Conservation (phyloP, 768 basidiomycete genomes). For the Coprinopsis cinerea region DNA sequence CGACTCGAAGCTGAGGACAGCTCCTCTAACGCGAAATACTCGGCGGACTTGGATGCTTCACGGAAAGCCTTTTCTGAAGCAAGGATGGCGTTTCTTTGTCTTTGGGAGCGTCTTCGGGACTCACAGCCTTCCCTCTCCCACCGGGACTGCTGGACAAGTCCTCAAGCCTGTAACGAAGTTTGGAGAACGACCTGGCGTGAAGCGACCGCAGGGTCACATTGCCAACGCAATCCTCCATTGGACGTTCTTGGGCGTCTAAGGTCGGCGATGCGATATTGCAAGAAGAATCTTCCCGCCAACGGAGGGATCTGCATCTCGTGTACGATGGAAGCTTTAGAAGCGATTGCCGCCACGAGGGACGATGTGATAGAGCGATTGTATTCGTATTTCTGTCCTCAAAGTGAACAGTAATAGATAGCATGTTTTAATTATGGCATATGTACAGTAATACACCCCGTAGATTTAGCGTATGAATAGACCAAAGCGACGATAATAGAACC, state of each 20-base stretch:
- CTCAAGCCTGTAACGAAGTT: slow-evolving; percentile 18
- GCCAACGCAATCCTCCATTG: slow-evolving; percentile 19
- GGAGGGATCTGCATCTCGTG: slow-evolving; percentile 34
- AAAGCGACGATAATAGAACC: too few relatives aligned
- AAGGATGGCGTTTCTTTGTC: not conserved
- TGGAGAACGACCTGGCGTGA: slow-evolving; percentile 34
- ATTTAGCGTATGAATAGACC: too few relatives aligned
- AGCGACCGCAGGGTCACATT: not conserved
- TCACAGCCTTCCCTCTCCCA: not conserved
- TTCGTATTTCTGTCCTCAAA: slow-evolving; percentile 26
- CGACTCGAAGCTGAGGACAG: slow-evolving; percentile 25
- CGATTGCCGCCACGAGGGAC: slow-evolving; percentile 33
- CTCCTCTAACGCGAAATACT: slow-evolving; percentile 16
- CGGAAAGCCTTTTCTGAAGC: not conserved
- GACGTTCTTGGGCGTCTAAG: slow-evolving; percentile 59
- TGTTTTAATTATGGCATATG: too few relatives aligned
- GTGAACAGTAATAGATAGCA: not conserved
- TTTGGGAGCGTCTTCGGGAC: not conserved
- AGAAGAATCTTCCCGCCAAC: slow-evolving; percentile 29
- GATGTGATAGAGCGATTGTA: slow-evolving; percentile 33
- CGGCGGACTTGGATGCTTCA: not conserved
- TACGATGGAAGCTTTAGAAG: slow-evolving; percentile 39
- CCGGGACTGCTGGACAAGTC: too few relatives aligned
- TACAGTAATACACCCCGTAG: not conserved
- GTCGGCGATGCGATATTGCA: slow-evolving; percentile 32